These are phyloP conservation scores for Phytopythium kandeliae DNA, from an alignment of 352 stramenopile species.

Conservation along the genomic window DNA sequence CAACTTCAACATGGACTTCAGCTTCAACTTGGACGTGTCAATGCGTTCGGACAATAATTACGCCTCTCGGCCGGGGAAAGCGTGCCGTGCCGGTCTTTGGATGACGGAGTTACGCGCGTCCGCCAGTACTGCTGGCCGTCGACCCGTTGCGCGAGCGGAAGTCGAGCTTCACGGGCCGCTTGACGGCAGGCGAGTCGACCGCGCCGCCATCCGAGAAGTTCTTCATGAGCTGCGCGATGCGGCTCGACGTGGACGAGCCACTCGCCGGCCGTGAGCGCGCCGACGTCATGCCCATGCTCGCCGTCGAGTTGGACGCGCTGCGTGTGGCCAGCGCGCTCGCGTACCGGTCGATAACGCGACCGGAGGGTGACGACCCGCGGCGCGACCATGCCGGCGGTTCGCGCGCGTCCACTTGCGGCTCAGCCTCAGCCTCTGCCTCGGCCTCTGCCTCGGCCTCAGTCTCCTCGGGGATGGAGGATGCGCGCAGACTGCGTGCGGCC, in stretches of 20 bases:
- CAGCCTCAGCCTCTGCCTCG: too few species aligned
- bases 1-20: too few species aligned
- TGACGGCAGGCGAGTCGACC: conserved; percentile 8
- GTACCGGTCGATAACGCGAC: conserved; percentile 46
- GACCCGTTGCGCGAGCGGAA: conserved; percentile 34
- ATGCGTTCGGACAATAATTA: too few species aligned
- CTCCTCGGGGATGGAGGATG: conserved; percentile 16
- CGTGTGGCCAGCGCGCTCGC: conserved; percentile 27
- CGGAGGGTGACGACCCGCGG: not conserved
- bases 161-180: conserved; percentile 29
- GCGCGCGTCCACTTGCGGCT: conserved; percentile 2
- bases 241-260: conserved; percentile 21
- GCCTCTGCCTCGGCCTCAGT: too few species aligned
- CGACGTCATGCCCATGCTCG: not conserved
- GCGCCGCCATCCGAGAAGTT: conserved; percentile 46
- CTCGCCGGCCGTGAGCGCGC: conserved; percentile 7
- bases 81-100: too few species aligned
- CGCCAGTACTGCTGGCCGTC: conserved; percentile 20
- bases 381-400: conserved; percentile 1
- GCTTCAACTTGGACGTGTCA: too few species aligned
- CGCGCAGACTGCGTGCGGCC: conserved; percentile 9
- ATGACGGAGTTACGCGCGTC: too few species aligned
- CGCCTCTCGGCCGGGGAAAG: too few species aligned
- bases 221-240: conserved; percentile 66
- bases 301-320: conserved; percentile 5